These are phyloP conservation scores for Daldinia caldariorum DNA, from an alignment of 495 filamentous ascomycete genomes.

Conservation along the genomic window DNA sequence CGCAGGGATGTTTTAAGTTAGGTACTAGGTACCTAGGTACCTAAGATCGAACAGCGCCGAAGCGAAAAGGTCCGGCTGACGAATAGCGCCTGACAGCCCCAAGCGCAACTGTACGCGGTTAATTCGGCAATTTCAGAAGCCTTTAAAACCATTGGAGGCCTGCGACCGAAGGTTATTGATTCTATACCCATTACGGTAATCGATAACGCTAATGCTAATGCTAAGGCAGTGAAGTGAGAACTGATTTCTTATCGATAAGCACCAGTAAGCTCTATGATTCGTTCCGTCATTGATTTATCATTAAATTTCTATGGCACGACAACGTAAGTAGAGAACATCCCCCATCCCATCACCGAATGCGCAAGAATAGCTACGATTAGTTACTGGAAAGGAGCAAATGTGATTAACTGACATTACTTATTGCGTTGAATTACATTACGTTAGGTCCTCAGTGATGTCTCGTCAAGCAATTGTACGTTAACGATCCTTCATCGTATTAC, in stretches of 20 bases:
- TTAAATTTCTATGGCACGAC: constrained; percentile 32
- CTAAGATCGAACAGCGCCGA: constrained; percentile 31
- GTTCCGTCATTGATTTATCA: constrained; percentile 36
- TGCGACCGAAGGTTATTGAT: constrained; percentile 7
- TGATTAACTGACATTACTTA: constrained; percentile 1
- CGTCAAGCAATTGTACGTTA: constrained; percentile 45
- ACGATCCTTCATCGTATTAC: background rate
- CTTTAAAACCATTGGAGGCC: constrained; percentile 31
- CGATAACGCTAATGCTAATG: too few species aligned
- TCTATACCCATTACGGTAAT: constrained; percentile 1
- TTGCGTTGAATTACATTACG: background rate
- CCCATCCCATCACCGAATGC: constrained; percentile 4
- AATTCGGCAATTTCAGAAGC: constrained; percentile 20
- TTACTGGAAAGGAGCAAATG: constrained; percentile 14
- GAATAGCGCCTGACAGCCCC: constrained; percentile 32
- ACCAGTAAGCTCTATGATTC: constrained; percentile 20
- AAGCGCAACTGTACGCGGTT: background rate
- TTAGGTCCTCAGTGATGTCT: constrained; percentile 28
- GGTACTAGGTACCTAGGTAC: too few species aligned
- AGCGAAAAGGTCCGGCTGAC: constrained; percentile 32
- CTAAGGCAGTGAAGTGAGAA: background rate
- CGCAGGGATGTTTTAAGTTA: constrained; percentile 23
- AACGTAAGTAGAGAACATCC: constrained; percentile 8
- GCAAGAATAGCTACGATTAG: constrained; percentile 4
- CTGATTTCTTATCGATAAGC: constrained; percentile 27